Evolutionary conservation across 2,329 filamentous ascomycete genomes (phyloP).

Genomic region (Talaromyces piceae): DNA sequence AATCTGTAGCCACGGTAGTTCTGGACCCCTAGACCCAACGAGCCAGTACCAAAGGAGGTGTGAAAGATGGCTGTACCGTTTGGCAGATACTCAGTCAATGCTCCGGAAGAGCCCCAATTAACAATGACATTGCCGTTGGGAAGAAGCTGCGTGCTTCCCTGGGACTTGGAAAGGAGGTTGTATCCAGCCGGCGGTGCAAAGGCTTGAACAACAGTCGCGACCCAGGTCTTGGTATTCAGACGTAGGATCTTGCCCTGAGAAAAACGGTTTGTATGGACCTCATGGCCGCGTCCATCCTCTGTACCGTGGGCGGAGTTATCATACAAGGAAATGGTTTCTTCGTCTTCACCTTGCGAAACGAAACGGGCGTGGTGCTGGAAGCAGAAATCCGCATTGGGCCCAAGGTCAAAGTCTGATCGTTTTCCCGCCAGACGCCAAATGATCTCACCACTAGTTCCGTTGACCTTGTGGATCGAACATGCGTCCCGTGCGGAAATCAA

Average conservation of each 20-base stretch:
- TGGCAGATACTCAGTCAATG: conserved; percentile 27
- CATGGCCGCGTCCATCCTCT: conserved; percentile 6
- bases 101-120: conserved; percentile 49
- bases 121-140: conserved; percentile 48
- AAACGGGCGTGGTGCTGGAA: conserved; percentile 47
- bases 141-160: conserved; percentile 49
- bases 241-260: conserved; percentile 40
- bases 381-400: conserved; percentile 39
- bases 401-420: conserved; percentile 36
- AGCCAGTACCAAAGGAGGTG: conserved; percentile 36
- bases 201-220: conserved; percentile 39
- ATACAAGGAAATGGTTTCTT: conserved; percentile 46
- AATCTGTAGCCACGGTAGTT: conserved; percentile 35
- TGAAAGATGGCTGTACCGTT: conserved; percentile 33
- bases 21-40: conserved; percentile 29
- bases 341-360: conserved; percentile 34
- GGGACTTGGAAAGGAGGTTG: conserved; percentile 43
- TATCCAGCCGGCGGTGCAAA: conserved; percentile 41
- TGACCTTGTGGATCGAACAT: conserved; percentile 43
- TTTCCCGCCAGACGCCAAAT: conserved; percentile 44
- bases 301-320: conserved; percentile 40
- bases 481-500: conserved; percentile 42
- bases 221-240: conserved; percentile 38
- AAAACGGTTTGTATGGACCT: conserved; percentile 31
- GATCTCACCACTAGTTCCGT: conserved; percentile 39